Conservation (phyloP, 257 asterid species). For the Scutellaria minor region DNA sequence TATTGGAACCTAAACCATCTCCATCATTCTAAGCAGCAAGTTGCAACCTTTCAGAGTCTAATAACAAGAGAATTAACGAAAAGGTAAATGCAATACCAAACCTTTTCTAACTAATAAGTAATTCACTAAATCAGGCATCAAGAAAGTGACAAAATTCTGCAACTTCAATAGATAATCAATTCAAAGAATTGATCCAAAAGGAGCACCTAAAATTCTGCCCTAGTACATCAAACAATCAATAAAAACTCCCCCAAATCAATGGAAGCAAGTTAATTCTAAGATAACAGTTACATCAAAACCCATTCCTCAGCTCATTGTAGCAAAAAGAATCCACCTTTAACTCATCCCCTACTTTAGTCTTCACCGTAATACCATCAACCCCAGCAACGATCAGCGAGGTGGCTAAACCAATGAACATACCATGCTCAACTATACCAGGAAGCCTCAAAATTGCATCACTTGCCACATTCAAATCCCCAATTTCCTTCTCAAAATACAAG, state of each 20-base stretch:
- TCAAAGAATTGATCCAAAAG: constrained; percentile 33
- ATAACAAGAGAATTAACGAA: background rate
- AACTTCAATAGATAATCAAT: constrained; percentile 18
- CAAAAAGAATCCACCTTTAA: constrained; percentile 45
- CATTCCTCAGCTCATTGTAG: constrained; percentile 53
- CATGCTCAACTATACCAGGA: constrained; percentile 71
- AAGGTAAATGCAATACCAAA: background rate
- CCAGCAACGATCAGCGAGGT: constrained; percentile 66
- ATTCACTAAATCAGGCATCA: constrained; percentile 29
- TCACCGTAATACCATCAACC: constrained; percentile 53
- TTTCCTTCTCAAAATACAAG: constrained; percentile 64
- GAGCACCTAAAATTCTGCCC: constrained; percentile 32
- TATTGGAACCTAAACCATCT: background rate
- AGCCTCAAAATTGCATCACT: constrained; percentile 73
- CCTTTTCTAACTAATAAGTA: background rate
- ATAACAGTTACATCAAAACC: constrained; percentile 30
- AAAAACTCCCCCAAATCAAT: constrained; percentile 28
- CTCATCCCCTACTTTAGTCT: constrained; percentile 52
- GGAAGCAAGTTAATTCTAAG: background rate
- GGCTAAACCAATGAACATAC: constrained; percentile 67
- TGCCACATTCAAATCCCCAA: constrained; percentile 61
- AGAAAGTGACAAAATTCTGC: constrained; percentile 25
- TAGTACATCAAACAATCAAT: constrained; percentile 28
- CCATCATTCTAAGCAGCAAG: background rate
- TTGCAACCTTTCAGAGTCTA: background rate